Percentiles rank a stretch among this genome's conserved stretches.
Conservation (phyloP, 495 filamentous ascomycete genomes). For the Lasiosphaeria hispida region DNA sequence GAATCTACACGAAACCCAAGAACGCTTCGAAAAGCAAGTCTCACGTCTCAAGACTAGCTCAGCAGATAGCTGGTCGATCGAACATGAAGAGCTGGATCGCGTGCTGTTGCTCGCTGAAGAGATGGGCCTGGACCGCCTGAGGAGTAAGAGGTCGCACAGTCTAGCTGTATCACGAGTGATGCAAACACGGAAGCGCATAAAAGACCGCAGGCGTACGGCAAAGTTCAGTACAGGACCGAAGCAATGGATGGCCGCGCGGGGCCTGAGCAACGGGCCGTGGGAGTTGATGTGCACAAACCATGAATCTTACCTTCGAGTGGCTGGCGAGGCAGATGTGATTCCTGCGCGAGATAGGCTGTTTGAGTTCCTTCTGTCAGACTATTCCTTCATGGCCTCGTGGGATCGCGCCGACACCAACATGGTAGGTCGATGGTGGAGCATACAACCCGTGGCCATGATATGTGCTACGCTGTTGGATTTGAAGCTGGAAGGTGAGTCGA, state of each 20-base stretch:
- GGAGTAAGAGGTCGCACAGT: slow-evolving; percentile 9
- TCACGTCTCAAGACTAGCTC: slow-evolving; percentile 17
- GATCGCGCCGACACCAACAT: slow-evolving; percentile 14
- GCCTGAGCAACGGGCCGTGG: slow-evolving; percentile 17
- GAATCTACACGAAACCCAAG: slow-evolving; percentile 2
- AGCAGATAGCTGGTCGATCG: slow-evolving; percentile 13
- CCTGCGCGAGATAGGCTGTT: slow-evolving; percentile 15
- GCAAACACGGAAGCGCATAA: slow-evolving; percentile 7
- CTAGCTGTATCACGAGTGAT: slow-evolving; percentile 8
- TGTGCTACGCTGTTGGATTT: slow-evolving; percentile 17
- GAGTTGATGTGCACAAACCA: slow-evolving; percentile 17
- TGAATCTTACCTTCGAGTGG: slow-evolving; percentile 14
- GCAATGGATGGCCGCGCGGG: slow-evolving; percentile 11
- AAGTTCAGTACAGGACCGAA: slow-evolving; percentile 18
- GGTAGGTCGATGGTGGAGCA: slow-evolving; percentile 18
- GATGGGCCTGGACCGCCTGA: slow-evolving; percentile 12
- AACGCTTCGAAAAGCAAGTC: slow-evolving; percentile 17
- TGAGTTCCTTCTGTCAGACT: slow-evolving; percentile 20
- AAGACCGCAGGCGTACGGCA: slow-evolving; percentile 11
- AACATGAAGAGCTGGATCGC: slow-evolving; percentile 19
- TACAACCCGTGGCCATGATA: slow-evolving; percentile 16
- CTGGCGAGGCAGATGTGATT: slow-evolving; percentile 5
- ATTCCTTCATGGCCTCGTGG: slow-evolving; percentile 22
- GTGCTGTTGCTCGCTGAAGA: slow-evolving; percentile 17
- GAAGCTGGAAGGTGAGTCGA: slow-evolving; percentile 8